Conservation (phyloP, 2,329 filamentous ascomycete species). For the Leptographium wingfieldii region DNA sequence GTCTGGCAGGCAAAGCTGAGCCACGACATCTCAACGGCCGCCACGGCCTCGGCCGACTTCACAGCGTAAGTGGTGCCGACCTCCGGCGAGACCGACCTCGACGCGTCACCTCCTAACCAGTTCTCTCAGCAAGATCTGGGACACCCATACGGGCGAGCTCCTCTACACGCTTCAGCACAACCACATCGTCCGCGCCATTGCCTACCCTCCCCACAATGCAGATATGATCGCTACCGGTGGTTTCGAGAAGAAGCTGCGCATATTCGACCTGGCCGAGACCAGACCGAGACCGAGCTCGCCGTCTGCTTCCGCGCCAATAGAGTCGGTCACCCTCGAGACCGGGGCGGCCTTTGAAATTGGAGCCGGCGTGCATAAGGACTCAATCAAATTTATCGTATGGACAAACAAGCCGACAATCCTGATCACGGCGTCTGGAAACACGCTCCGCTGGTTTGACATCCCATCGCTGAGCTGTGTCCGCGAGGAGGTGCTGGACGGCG, state of each 20-base stretch:
- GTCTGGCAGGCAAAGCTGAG: conserved; percentile 94
- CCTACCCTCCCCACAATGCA: conserved; percentile 70
- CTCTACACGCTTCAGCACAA: conserved; percentile 79
- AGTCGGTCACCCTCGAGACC: conserved; percentile 37
- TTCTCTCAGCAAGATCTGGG: conserved; percentile 72
- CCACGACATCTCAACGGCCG: conserved; percentile 74
- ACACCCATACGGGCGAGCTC: conserved; percentile 86
- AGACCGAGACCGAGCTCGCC: conserved; percentile 24
- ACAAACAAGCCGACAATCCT: conserved; percentile 76
- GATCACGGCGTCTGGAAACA: conserved; percentile 85
- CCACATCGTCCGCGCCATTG: conserved; percentile 89
- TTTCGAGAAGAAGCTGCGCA: conserved; percentile 89
- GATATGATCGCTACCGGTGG: conserved; percentile 89
- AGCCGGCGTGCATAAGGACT: conserved; percentile 66
- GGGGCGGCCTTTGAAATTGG: conserved; percentile 76
- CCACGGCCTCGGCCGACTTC: conserved; percentile 92
- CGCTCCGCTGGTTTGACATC: conserved; percentile 88
- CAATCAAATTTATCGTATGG: conserved; percentile 97
- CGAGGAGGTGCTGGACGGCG: conserved; percentile 66
- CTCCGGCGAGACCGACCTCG: background rate
- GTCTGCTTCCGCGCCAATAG: conserved; percentile 19
- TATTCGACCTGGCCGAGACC: conserved; percentile 70
- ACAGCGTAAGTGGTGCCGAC: conserved; percentile 52
- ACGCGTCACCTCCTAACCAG: background rate
- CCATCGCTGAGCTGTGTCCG: conserved; percentile 62